A percentile compares a stretch with the other conserved stretches of the same genome.
phyloP scores from a whole-genome alignment of 208 protist species.

The Lotmaria passim region DNA sequence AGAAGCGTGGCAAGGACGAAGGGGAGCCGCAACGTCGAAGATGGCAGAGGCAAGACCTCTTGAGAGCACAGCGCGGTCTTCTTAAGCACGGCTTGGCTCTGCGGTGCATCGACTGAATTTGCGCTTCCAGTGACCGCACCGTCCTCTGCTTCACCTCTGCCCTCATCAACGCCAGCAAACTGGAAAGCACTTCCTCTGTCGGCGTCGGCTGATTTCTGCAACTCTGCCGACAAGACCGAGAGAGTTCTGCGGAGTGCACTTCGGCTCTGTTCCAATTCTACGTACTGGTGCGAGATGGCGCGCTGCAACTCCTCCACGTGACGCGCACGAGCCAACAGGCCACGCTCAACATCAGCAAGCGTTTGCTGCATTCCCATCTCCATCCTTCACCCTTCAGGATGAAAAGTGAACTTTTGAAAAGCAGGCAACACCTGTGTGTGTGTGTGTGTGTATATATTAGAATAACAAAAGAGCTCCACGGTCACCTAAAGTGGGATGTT shows the following conservation, averaged over 20 bases:
- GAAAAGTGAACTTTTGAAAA: no score
- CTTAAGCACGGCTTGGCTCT: no score
- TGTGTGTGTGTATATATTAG: no score
- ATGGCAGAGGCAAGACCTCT: no score
- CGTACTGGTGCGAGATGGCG: constrained; percentile 3
- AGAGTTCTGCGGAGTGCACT: not conserved
- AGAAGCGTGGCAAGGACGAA: no score
- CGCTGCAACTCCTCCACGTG: constrained; percentile 5
- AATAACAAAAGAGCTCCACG: no score
- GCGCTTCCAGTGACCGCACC: not conserved
- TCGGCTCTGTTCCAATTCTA: constrained; percentile 1
- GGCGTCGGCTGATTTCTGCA: not conserved
- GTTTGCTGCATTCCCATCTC: constrained; percentile 17
- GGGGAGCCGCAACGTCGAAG: no score
- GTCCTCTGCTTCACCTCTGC: not conserved
- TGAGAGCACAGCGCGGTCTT: no score
- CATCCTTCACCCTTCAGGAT: no score
- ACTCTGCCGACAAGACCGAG: not conserved
- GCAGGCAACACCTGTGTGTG: no score
- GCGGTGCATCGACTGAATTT: no score
- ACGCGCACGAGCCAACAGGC: constrained; percentile 7
- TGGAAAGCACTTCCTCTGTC: not conserved
- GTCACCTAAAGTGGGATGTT: no score
- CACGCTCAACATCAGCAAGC: constrained; percentile 13
- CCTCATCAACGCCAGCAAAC: not conserved